Percentiles rank a stretch among this genome's conserved stretches.
phyloP scores from a whole-genome alignment of 306 rosid genomes.

The Luffa aegyptiaca region DNA sequence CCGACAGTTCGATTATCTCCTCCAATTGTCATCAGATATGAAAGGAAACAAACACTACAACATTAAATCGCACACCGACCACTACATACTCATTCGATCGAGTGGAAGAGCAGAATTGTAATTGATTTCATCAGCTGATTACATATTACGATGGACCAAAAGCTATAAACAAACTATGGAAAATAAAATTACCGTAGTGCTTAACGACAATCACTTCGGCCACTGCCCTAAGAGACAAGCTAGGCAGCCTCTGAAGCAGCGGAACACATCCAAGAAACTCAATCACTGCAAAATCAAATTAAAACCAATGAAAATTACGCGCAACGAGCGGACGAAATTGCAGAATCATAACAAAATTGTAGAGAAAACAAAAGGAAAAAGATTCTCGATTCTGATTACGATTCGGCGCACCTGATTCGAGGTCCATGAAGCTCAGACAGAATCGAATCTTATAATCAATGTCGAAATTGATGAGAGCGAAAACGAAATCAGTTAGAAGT shows the following conservation, averaged over 20 bases:
- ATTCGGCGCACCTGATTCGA: not conserved
- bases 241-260: conserved; percentile 72
- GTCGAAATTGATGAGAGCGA: not conserved
- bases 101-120: not conserved
- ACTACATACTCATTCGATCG: not conserved
- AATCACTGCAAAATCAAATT: conserved; percentile 41
- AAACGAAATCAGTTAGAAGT: not conserved
- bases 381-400: not conserved
- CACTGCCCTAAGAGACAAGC: conserved; percentile 52
- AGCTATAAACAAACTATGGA: not conserved
- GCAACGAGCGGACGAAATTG: not conserved
- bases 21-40: not conserved
- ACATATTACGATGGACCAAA: not conserved
- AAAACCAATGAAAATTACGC: not conserved
- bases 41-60: not conserved
- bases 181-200: conserved; percentile 36
- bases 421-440: not conserved
- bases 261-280: conserved; percentile 81
- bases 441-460: too few species aligned
- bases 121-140: not conserved
- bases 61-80: not conserved
- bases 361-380: not conserved
- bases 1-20: not conserved
- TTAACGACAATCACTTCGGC: conserved; percentile 44
- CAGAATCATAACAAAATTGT: not conserved